Base-by-base conservation (phyloP, 768 basidiomycete species). In the Obba rivulosa region DNA sequence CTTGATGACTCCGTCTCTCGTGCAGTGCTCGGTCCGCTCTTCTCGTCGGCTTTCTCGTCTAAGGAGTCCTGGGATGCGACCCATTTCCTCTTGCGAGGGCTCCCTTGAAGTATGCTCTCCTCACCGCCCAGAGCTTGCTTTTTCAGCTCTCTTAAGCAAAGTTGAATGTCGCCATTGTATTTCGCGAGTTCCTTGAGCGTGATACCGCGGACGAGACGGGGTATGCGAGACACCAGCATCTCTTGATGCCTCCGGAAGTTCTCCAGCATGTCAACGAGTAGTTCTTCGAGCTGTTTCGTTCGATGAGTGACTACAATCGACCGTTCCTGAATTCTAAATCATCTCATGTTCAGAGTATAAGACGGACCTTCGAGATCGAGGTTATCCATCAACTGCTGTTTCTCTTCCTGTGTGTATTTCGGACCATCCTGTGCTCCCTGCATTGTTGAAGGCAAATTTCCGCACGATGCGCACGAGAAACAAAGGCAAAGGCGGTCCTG, bases 111-210 rank as follows among this genome's bases (percentile, higher is more conserved):
- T 51, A 71, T 71, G 5, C 72, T 75, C 43, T 73, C 76, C 18
- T 72, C 76, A 43, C 59, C 53, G n/a, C 68, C 70, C 48, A 87
- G 67, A 48, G 74, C 72, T 51, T 85, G 84, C 58, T 75, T 80
- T 66, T 85, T 83, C 42, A 83, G 64, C 2, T 83, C 87, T 50
- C 80, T 73, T 51, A 87, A 65, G 35, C 84, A 85, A 8, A 77
- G 78, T 59, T 87, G 85, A 21, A 87, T 69, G 57, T 88, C 82
- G 2, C 85, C 88, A 45, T 83, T 73, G 66, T 89, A 90, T 60
- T 85, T 87, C 16, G 80, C 83, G 63, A 91, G 88, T 38, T 89
- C 87, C 53, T 78, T 78, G 76, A 91, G 80, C 13, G 80, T 78
- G 64, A 90, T 80, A 23, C 68, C 68, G 28, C 86, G 78, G 31